Percentiles rank a stretch among this genome's conserved stretches.
These are phyloP conservation scores for Verticillium nonalfalfae DNA, from an alignment of 2,329 filamentous ascomycete species.

Conservation along the genomic window DNA sequence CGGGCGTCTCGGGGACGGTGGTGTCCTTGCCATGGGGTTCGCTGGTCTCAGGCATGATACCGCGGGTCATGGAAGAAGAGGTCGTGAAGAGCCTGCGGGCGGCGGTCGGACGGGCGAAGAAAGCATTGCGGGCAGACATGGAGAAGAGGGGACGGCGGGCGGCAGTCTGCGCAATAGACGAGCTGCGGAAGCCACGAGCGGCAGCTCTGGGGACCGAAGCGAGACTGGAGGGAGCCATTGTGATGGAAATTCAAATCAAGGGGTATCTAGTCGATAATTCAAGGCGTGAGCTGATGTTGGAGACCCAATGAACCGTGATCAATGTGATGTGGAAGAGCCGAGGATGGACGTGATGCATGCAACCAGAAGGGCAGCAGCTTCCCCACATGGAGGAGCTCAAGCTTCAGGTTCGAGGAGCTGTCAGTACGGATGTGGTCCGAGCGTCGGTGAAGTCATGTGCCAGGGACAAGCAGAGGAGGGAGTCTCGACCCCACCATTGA, in stretches of 20 bases:
- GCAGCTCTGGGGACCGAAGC: conserved; percentile 30
- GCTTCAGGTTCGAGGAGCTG: conserved; percentile 4
- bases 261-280: neutral
- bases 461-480: neutral
- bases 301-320: neutral
- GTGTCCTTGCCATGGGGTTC: conserved; percentile 41
- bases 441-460: conserved; percentile 7
- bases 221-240: conserved; percentile 24
- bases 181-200: conserved; percentile 22
- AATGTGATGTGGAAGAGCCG: neutral
- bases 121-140: conserved; percentile 4
- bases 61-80: conserved; percentile 26
- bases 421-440: neutral
- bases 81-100: conserved; percentile 22
- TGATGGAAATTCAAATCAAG: neutral
- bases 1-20: conserved; percentile 27
- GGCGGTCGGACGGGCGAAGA: conserved; percentile 11
- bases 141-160: conserved; percentile 2
- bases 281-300: neutral
- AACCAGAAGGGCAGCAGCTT: neutral
- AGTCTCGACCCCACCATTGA: conserved; percentile 5
- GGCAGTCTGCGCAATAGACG: conserved; percentile 14
- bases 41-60: conserved; percentile 54
- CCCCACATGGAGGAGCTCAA: conserved; percentile 6
- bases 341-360: neutral